These are phyloP conservation scores for Lactuca sativa DNA, from an alignment of 129 eudicot genomes.

Conservation along the genomic window DNA sequence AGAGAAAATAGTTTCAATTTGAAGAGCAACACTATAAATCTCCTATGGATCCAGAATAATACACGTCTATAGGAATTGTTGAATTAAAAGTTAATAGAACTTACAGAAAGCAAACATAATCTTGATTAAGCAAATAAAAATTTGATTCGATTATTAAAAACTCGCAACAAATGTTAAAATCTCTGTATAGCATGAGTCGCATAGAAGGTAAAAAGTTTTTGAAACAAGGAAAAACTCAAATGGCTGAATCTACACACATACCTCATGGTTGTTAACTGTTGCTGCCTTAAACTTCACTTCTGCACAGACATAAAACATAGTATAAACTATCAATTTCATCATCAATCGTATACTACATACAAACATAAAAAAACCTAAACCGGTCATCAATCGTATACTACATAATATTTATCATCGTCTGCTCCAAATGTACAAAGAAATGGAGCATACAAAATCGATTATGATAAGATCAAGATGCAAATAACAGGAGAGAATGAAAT, in stretches of 20 bases:
- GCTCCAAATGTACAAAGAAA: background rate
- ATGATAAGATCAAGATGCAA: background rate
- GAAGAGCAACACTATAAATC: too few species aligned
- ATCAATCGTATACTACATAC: background rate
- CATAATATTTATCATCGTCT: background rate
- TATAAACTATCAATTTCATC: background rate
- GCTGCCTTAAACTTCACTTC: constrained; percentile 20
- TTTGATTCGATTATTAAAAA: background rate
- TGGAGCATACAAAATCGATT: background rate
- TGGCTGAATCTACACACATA: constrained; percentile 15
- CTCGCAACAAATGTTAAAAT: too few species aligned
- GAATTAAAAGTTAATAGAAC: background rate
- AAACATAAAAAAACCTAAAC: background rate
- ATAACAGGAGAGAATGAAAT: background rate
- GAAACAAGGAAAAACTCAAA: background rate
- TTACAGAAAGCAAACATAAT: too few species aligned
- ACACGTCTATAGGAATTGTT: background rate
- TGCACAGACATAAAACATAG: background rate
- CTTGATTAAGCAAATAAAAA: too few species aligned
- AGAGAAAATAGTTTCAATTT: too few species aligned
- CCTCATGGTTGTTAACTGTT: constrained; percentile 32
- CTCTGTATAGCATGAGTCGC: background rate
- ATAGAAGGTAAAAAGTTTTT: background rate
- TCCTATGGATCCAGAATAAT: background rate
- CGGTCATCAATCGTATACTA: background rate